These are phyloP conservation scores for Udeniomyces megalosporus DNA, from an alignment of 768 basidiomycete genomes.

Conservation along the genomic window DNA sequence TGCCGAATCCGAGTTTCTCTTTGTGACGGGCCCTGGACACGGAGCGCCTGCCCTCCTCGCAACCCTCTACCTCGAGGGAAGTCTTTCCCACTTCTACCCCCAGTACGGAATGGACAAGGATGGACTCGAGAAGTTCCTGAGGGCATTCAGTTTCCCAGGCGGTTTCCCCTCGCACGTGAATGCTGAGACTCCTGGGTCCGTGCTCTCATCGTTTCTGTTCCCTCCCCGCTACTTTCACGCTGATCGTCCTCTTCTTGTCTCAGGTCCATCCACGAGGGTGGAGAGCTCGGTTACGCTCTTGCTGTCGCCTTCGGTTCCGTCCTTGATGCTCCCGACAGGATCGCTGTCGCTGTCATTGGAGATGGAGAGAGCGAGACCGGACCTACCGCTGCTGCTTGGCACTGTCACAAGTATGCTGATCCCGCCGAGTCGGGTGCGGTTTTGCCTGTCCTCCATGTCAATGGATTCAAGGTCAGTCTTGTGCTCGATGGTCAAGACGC, in stretches of 20 bases:
- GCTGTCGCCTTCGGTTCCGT: conserved; percentile 20
- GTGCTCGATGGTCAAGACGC: no score
- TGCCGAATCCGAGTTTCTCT: conserved; percentile 31
- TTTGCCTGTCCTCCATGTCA: conserved; percentile 74
- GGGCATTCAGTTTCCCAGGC: conserved; percentile 61
- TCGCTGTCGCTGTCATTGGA: conserved; percentile 66
- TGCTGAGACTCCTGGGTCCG: neutral
- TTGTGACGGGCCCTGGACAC: conserved; percentile 60
- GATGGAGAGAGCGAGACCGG: conserved; percentile 55
- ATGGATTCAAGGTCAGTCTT: conserved; percentile 30
- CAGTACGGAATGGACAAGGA: conserved; percentile 29
- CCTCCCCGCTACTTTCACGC: no score
- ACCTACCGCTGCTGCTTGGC: conserved; percentile 41
- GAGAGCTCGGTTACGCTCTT: conserved; percentile 74
- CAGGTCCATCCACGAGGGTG: conserved; percentile 77
- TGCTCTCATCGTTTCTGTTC: neutral
- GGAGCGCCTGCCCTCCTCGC: conserved; percentile 79
- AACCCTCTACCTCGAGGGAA: conserved; percentile 70
- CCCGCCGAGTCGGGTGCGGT: conserved; percentile 79
- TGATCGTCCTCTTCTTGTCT: conserved; percentile 30
- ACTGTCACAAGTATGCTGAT: conserved; percentile 77
- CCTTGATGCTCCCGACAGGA: conserved; percentile 78
- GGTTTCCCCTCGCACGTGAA: conserved; percentile 57
- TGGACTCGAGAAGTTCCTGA: conserved; percentile 47
- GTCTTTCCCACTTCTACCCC: conserved; percentile 34